Base-by-base conservation (phyloP, 768 basidiomycete species). In the Suillus plorans region DNA sequence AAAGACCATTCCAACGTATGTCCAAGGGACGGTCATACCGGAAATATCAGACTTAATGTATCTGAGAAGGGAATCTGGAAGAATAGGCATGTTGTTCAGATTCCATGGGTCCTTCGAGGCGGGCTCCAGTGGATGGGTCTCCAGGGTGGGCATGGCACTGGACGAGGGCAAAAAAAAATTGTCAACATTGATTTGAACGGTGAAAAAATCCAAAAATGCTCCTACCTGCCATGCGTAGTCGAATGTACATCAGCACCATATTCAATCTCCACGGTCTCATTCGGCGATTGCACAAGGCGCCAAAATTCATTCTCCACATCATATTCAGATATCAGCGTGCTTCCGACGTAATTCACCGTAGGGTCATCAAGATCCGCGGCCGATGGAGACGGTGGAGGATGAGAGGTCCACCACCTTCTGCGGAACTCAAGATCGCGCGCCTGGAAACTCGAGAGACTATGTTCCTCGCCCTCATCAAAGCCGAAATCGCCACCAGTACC, bases 221-320 rank as follows among this genome's bases (percentile, higher is more conserved):
- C 85, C 66, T 76, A 96, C 95, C 95, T 98, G 77, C 97, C 97
- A 70, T 98, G 95, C 9, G 93, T 97, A 1, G 95, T 96, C 10
- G 95, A 97, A 77, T 98, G 96, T 41, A 99, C 91, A 76, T 99
- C 97, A 2, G 97, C 97, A n/a, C 97, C 97, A 73, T 99, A 99
- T 77, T 99, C 97, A 41, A 99, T 90, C 76, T 99, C 97, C 20
- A 99, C 95, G 0, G 94, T 96, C 74, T 99, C 96, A 50, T 84
- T 81, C 63, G 87, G 85, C 20, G 91, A 91, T 76, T 97, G 92
- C 12, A 98, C 95, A 60, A 99, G 84, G 41, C 95, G 85, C 97
- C 97, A 99, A 71, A 99, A 99, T 76, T 99, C 97, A 57, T 84
- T 82, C 81, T 99, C 97, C 12, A 98, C 87, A 69, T 98, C 95